These are phyloP conservation scores for Fusarium sp. DNA, from an alignment of 2,329 filamentous ascomycete species.

Conservation along the genomic window DNA sequence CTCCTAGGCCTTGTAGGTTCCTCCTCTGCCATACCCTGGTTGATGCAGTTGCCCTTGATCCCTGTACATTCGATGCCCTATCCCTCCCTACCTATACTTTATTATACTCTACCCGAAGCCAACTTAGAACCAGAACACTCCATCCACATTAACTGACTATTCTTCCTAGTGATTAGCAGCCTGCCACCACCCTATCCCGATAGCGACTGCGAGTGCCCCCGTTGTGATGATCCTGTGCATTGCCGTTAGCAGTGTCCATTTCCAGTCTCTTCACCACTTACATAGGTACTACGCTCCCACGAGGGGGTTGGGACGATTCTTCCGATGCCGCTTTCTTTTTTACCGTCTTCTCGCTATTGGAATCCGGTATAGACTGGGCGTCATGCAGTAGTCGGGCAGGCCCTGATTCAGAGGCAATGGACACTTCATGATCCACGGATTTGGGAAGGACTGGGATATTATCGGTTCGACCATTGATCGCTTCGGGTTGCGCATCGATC, in stretches of 20 bases:
- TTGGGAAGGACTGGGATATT: slow-evolving; percentile 2
- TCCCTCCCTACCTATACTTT: not conserved
- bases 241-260: slow-evolving; percentile 16
- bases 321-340: slow-evolving; percentile 9
- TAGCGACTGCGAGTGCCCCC: slow-evolving; percentile 42
- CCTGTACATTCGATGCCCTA: slow-evolving; percentile 1
- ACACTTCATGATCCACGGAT: not conserved
- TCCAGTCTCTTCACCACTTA: slow-evolving; percentile 11
- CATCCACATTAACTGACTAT: not conserved
- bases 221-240: slow-evolving; percentile 40
- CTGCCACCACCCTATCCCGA: slow-evolving; percentile 46
- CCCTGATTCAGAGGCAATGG: not conserved
- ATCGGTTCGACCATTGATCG: not conserved
- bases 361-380: not conserved
- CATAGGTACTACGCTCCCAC: slow-evolving; percentile 35
- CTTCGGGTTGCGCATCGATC: not conserved
- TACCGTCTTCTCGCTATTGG: not conserved
- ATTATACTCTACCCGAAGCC: slow-evolving; percentile 25
- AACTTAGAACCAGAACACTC: not conserved
- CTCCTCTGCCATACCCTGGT: slow-evolving; percentile 10
- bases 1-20: slow-evolving; percentile 22
- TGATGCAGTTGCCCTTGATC: slow-evolving; percentile 14
- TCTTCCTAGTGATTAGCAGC: slow-evolving; percentile 29
- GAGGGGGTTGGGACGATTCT: slow-evolving; percentile 19
- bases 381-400: slow-evolving; percentile 1